Percentiles rank a stretch among this genome's conserved stretches.
phyloP scores from a whole-genome alignment of 148 eudicot genomes.

The Cornus controversa region DNA sequence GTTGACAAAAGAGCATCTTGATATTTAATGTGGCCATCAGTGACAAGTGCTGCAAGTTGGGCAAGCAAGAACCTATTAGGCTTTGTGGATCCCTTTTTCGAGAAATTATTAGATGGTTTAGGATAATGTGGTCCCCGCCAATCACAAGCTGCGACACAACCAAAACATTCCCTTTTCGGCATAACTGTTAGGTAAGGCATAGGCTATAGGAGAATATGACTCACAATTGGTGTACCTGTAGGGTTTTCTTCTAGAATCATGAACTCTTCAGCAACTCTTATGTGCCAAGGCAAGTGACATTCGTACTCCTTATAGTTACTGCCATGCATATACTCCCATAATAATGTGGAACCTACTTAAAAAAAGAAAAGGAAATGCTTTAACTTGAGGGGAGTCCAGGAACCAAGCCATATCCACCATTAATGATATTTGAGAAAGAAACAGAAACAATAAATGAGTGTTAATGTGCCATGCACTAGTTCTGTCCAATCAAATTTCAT shows the following conservation, averaged over 20 bases:
- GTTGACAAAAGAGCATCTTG: constrained; percentile 1
- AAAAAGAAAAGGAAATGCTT: too few relatives aligned
- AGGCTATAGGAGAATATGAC: background rate
- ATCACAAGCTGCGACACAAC: too few relatives aligned
- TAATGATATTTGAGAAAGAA: background rate
- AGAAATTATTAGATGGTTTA: too few relatives aligned
- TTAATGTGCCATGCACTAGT: background rate
- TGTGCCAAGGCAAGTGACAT: too few relatives aligned
- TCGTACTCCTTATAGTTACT: too few relatives aligned
- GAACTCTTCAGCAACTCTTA: too few relatives aligned
- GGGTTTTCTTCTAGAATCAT: background rate
- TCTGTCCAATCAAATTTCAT: background rate
- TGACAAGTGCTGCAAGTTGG: background rate
- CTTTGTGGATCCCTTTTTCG: background rate
- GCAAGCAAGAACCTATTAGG: constrained; percentile 3
- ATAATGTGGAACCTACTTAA: too few relatives aligned
- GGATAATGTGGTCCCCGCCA: too few relatives aligned
- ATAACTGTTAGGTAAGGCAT: constrained; percentile 3
- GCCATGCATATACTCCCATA: too few relatives aligned
- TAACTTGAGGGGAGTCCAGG: background rate
- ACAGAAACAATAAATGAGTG: background rate
- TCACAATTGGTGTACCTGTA: background rate
- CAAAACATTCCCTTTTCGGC: background rate
- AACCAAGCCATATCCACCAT: background rate
- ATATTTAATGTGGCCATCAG: constrained; percentile 2